These are phyloP conservation scores for Toxicodendron radicans DNA, from an alignment of 345 rosid genomes.

Conservation along the genomic window DNA sequence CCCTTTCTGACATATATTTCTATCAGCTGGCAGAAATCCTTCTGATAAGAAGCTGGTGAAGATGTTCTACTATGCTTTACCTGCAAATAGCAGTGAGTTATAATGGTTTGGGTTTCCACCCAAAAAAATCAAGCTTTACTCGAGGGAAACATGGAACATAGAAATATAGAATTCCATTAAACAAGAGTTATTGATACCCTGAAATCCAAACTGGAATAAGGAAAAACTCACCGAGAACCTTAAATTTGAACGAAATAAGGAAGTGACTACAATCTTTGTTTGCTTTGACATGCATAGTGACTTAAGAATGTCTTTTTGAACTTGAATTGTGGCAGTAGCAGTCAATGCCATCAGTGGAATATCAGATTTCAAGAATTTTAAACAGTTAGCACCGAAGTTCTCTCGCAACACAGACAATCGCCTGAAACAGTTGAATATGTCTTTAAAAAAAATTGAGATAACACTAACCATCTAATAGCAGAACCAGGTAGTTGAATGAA, in stretches of 20 bases:
- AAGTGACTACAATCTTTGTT: constrained; percentile 73
- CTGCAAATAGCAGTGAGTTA: constrained; percentile 40
- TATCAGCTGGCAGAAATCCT: constrained; percentile 60
- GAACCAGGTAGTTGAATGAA: background rate
- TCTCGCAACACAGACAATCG: constrained; percentile 64
- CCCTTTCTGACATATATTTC: constrained; percentile 46
- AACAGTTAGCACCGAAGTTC: constrained; percentile 53
- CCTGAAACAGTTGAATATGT: constrained; percentile 44
- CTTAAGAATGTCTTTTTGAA: constrained; percentile 68
- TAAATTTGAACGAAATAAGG: constrained; percentile 80
- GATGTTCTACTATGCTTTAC: constrained; percentile 81
- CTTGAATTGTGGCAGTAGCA: constrained; percentile 81
- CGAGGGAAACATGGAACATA: background rate
- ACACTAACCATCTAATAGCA: background rate
- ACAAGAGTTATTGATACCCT: background rate
- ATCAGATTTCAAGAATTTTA: constrained; percentile 59
- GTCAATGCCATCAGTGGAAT: constrained; percentile 92
- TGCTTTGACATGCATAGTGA: constrained; percentile 68
- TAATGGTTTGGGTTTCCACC: background rate
- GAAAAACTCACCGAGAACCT: constrained; percentile 58
- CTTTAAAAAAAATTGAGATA: constrained; percentile 6
- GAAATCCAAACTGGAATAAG: background rate
- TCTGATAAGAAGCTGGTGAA: constrained; percentile 53
- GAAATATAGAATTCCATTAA: background rate
- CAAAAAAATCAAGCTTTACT: background rate